Percentiles rank a stretch among this genome's conserved stretches.
These are phyloP conservation scores for Penicillium sclerotigenum DNA, from an alignment of 2,329 filamentous ascomycete genomes.

Conservation along the genomic window DNA sequence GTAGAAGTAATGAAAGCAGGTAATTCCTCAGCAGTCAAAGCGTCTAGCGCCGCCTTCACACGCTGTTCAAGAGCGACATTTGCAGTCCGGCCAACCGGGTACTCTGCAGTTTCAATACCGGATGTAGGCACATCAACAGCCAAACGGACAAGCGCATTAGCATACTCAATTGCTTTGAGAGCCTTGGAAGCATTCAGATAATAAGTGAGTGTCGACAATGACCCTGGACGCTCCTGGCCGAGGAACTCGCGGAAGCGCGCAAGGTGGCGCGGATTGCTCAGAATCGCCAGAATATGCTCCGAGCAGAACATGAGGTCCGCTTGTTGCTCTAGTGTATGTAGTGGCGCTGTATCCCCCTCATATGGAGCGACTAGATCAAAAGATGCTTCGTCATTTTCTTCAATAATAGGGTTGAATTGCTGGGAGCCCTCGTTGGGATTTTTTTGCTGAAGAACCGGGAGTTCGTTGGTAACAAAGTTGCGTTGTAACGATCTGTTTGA, in stretches of 20 bases:
- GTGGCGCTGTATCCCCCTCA: constrained; percentile 21
- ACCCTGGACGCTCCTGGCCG: constrained; percentile 56
- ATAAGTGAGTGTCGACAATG: constrained; percentile 65
- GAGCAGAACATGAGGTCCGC: constrained; percentile 64
- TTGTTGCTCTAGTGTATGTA: constrained; percentile 58
- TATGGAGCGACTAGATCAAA: constrained; percentile 35
- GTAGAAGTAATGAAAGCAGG: constrained; percentile 68
- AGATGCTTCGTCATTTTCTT: constrained; percentile 25
- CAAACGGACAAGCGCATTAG: constrained; percentile 64
- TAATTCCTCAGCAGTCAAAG: constrained; percentile 63
- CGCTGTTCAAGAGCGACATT: constrained; percentile 62
- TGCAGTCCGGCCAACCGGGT: constrained; percentile 50
- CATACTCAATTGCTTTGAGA: constrained; percentile 66
- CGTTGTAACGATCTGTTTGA: constrained; percentile 24
- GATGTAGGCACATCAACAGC: constrained; percentile 52
- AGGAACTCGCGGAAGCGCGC: constrained; percentile 67
- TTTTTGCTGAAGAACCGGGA: constrained; percentile 25
- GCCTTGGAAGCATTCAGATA: constrained; percentile 71
- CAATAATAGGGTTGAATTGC: constrained; percentile 27
- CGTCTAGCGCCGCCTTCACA: constrained; percentile 61
- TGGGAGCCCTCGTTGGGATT: constrained; percentile 25
- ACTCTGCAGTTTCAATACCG: constrained; percentile 55
- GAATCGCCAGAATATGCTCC: constrained; percentile 63
- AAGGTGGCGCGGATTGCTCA: constrained; percentile 60
- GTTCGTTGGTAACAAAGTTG: constrained; percentile 21